These are phyloP conservation scores for Dactylonectria estremocensis DNA, from an alignment of 2,329 filamentous ascomycete species.

Conservation along the genomic window DNA sequence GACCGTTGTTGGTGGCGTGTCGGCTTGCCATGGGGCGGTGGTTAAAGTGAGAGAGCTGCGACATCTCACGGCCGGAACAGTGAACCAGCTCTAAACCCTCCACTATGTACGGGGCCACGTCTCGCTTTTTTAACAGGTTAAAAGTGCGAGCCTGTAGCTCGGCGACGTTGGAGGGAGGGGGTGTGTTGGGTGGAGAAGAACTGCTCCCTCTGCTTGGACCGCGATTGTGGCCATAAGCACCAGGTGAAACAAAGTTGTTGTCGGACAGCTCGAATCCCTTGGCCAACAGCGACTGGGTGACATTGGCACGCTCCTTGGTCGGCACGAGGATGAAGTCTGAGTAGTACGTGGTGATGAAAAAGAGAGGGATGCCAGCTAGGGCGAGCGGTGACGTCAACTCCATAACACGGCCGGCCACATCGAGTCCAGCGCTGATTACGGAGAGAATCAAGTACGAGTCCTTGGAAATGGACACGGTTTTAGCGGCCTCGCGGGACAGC, in stretches of 20 bases:
- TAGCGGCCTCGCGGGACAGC: conserved; percentile 69
- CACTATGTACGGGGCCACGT: conserved; percentile 81
- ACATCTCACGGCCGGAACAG: conserved; percentile 78
- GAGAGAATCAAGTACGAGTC: conserved; percentile 92
- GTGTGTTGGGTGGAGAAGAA: conserved; percentile 73
- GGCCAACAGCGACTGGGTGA: conserved; percentile 82
- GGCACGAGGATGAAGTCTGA: conserved; percentile 97
- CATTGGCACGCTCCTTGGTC: conserved; percentile 78
- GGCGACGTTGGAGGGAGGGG: conserved; percentile 81
- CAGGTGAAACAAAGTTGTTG: conserved; percentile 74
- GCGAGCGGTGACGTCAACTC: conserved; percentile 93
- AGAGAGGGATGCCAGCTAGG: conserved; percentile 93
- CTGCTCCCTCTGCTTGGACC: conserved; percentile 57
- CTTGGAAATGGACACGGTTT: conserved; percentile 79
- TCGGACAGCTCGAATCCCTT: conserved; percentile 89
- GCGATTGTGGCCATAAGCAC: conserved; percentile 53
- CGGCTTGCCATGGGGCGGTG: conserved; percentile 56
- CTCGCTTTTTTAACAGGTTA: conserved; percentile 81
- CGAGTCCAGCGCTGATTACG: conserved; percentile 90
- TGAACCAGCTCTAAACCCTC: conserved; percentile 81
- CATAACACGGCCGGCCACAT: conserved; percentile 91
- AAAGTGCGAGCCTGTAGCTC: conserved; percentile 91
- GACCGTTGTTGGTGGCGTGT: conserved; percentile 54
- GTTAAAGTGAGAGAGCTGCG: conserved; percentile 58
- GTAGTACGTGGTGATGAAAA: conserved; percentile 99